These are phyloP conservation scores for Sarocladium brachiariae DNA, from an alignment of 2,329 filamentous ascomycete species.

Conservation along the genomic window DNA sequence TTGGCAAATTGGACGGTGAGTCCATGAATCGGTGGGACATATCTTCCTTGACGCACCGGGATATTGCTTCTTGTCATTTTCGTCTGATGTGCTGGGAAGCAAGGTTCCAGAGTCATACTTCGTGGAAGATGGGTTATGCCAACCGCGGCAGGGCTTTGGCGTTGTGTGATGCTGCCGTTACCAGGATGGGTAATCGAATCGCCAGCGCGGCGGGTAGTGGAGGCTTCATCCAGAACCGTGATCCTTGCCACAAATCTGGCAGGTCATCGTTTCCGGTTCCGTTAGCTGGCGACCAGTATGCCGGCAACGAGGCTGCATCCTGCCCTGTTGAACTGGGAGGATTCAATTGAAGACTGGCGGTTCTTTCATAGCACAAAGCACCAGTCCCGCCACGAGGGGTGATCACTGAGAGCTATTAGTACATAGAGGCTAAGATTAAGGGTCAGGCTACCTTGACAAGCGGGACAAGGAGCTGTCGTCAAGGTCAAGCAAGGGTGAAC, in stretches of 20 bases:
- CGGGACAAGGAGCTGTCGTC: background rate
- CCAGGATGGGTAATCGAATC: conserved; percentile 4
- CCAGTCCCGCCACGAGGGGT: background rate
- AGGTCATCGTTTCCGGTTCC: background rate
- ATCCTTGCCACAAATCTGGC: conserved; percentile 6
- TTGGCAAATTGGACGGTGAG: background rate
- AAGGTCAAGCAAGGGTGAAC: background rate
- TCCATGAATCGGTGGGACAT: background rate
- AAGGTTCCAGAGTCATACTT: no score
- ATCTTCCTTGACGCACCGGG: background rate
- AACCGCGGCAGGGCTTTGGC: background rate
- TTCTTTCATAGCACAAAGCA: background rate
- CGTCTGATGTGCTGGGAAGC: no score
- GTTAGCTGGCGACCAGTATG: background rate
- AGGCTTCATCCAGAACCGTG: conserved; percentile 2
- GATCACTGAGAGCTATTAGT: background rate
- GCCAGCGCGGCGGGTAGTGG: conserved; percentile 1
- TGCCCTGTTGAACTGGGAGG: background rate
- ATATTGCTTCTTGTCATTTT: background rate
- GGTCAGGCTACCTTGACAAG: conserved; percentile 10
- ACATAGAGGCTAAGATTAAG: conserved; percentile 3
- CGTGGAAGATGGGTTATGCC: background rate
- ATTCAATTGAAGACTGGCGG: background rate
- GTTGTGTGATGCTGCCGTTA: background rate
- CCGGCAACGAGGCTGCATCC: conserved; percentile 1